Conservation (phyloP, 495 filamentous ascomycete species). For the Daldinia caldariorum region DNA sequence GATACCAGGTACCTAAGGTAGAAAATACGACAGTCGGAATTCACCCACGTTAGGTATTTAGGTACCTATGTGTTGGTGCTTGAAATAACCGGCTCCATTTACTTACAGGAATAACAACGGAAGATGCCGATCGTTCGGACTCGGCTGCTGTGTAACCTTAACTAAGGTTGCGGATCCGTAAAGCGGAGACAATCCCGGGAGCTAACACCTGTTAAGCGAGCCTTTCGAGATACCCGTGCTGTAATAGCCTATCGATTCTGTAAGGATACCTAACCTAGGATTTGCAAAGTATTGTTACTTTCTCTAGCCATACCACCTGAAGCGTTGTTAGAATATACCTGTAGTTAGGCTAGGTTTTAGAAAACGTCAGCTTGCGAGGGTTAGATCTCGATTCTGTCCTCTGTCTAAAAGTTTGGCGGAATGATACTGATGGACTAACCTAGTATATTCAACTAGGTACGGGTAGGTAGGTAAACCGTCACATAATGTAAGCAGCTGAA, state of each 20-base stretch:
- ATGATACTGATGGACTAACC: not conserved
- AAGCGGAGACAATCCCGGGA: slow-evolving; percentile 23
- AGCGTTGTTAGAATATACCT: not conserved
- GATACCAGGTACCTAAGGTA: too few species aligned
- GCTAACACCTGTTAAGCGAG: not conserved
- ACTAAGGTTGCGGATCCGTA: slow-evolving; percentile 27
- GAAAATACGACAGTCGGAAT: slow-evolving; percentile 8
- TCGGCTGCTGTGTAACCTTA: slow-evolving; percentile 39
- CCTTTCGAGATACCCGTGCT: slow-evolving; percentile 16
- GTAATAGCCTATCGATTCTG: slow-evolving; percentile 7
- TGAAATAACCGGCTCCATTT: not conserved
- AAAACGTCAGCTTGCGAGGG: not conserved
- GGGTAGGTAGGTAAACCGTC: not conserved
- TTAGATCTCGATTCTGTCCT: slow-evolving; percentile 1
- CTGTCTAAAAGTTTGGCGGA: not conserved
- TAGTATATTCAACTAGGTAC: too few species aligned
- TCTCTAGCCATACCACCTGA: slow-evolving; percentile 8
- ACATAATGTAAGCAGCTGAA: slow-evolving; percentile 4
- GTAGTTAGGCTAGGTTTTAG: not conserved
- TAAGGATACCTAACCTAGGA: not conserved
- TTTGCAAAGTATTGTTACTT: not conserved
- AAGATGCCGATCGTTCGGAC: slow-evolving; percentile 28
- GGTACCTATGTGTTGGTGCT: not conserved
- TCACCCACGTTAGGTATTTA: not conserved
- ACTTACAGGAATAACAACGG: slow-evolving; percentile 8